phyloP scores from a whole-genome alignment of 257 asterid species.

The Verbena officinalis region DNA sequence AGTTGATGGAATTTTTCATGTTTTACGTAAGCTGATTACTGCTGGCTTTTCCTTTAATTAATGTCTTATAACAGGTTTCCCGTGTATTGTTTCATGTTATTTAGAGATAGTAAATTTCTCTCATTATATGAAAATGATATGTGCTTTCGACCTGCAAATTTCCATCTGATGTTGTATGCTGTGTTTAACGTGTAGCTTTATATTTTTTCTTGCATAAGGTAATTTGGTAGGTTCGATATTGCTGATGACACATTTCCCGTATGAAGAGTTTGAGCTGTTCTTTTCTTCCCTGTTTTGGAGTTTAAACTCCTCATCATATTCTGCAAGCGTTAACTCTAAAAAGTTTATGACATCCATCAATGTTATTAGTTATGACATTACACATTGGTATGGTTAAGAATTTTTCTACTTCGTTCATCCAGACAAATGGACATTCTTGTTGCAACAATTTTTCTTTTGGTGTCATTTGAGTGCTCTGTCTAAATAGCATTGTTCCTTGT shows the following conservation, averaged over 20 bases:
- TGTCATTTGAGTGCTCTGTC: conserved; percentile 21
- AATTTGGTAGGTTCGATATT: conserved; percentile 9
- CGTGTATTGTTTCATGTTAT: conserved; percentile 8
- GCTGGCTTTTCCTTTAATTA: no score
- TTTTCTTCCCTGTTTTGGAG: neutral
- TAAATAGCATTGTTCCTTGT: conserved; percentile 22
- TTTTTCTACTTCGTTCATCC: conserved; percentile 5
- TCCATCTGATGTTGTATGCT: conserved; percentile 3
- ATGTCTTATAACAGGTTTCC: conserved; percentile 8
- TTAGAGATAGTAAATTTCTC: conserved; percentile 1
- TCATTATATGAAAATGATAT: neutral
- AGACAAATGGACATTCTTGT: conserved; percentile 1
- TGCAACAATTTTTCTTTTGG: neutral
- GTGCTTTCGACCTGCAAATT: neutral
- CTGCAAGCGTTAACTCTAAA: conserved; percentile 9
- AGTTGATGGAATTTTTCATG: conserved; percentile 98
- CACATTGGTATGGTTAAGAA: neutral
- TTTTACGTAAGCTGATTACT: conserved; percentile 65
- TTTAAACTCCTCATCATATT: neutral
- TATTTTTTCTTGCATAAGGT: neutral
- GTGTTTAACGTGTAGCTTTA: neutral
- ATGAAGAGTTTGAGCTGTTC: neutral
- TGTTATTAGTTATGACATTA: neutral
- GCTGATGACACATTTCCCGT: conserved; percentile 4
- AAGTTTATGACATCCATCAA: no score